Evolutionary conservation across 257 asterid species (phyloP), one percentile per base, ranked within the genome.

Genomic region (Ehretia macrophylla): DNA sequence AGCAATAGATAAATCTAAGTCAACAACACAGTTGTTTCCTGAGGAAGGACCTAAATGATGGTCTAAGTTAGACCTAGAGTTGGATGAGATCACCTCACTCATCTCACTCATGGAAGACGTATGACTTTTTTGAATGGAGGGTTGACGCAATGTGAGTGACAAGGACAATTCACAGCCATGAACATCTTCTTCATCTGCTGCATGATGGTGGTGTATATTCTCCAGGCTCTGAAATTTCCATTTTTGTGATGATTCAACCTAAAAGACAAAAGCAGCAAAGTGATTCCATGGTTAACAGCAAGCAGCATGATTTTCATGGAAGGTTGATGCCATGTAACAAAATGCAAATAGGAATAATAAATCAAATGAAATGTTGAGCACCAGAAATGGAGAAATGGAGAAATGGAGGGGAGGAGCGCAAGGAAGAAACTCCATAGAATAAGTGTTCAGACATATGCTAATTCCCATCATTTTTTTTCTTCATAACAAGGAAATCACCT

Each of bases 1-100:
- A 38, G 87, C 88, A 46, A 88, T 79, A 19, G 96, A 85, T 17
- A 88, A 82, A 63, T 83, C 81, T 14, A 88, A 78, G 73, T 81
- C 75, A 53, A 83, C 59, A 18, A 19, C 23, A 53, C 37, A 68
- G 1, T 66, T 62, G 45, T 68, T 62, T 51, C 37, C 56, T 13
- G 64, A 60, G 1, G 51, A 48, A 68, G 79, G 69, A 62, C 60
- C 68, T 17, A 65, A 68, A 17, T 17, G 38, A 50, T 59, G 60
- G 10, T 20, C 27, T 12, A 64, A 44, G 51, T 55, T 68, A 22
- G 38, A 52, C 8, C 67, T 56, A 0, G 75, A 35, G 37, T 51
- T 55, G 0, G 83, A 75, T 10, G 80, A 74, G 35, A 72, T 60
- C 4, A 81, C 78, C 64, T 82, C 94, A 56, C 84, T 78, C 46